A percentile compares a stretch with the other conserved stretches of the same genome.
phyloP scores from a whole-genome alignment of 129 eudicot species.

The Deinandra increscens region DNA sequence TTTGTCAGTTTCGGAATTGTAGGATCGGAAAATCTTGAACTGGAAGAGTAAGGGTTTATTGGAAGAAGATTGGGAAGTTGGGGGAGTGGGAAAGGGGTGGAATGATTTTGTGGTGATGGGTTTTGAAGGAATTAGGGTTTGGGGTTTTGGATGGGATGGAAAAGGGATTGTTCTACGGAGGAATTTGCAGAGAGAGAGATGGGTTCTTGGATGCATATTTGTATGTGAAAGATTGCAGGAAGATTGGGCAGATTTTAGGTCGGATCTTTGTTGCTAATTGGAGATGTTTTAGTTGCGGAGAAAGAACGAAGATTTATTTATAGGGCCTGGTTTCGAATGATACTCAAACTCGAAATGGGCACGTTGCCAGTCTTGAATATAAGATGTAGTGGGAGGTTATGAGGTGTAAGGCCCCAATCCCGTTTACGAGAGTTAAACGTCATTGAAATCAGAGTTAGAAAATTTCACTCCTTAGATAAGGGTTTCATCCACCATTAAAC shows the following conservation, averaged over 20 bases:
- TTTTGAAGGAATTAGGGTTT: slow-evolving; percentile 26
- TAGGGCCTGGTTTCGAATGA: too few relatives aligned
- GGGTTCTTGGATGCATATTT: slow-evolving; percentile 52
- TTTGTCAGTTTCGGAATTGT: slow-evolving; percentile 60
- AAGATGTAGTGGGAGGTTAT: too few relatives aligned
- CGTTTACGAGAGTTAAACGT: too few relatives aligned
- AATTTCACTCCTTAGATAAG: too few relatives aligned
- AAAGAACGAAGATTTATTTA: too few relatives aligned
- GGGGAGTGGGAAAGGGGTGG: slow-evolving; percentile 21
- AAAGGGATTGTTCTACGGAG: slow-evolving; percentile 44
- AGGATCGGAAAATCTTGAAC: slow-evolving; percentile 24
- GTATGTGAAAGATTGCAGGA: slow-evolving; percentile 3
- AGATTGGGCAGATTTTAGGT: too few relatives aligned
- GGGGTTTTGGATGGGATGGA: slow-evolving; percentile 49
- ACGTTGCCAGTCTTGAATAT: too few relatives aligned
- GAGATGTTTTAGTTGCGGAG: background rate
- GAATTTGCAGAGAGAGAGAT: slow-evolving; percentile 44
- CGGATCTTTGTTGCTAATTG: background rate
- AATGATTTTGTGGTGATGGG: slow-evolving; percentile 33
- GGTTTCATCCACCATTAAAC: too few relatives aligned
- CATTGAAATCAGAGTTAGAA: too few relatives aligned
- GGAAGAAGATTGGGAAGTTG: slow-evolving; percentile 13
- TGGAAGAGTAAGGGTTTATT: slow-evolving; percentile 25
- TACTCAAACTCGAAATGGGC: too few relatives aligned
- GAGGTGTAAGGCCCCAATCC: too few relatives aligned